phyloP scores from a whole-genome alignment of 1,284 basidiomycete species.

The Cystobasidiaceae sp. region DNA sequence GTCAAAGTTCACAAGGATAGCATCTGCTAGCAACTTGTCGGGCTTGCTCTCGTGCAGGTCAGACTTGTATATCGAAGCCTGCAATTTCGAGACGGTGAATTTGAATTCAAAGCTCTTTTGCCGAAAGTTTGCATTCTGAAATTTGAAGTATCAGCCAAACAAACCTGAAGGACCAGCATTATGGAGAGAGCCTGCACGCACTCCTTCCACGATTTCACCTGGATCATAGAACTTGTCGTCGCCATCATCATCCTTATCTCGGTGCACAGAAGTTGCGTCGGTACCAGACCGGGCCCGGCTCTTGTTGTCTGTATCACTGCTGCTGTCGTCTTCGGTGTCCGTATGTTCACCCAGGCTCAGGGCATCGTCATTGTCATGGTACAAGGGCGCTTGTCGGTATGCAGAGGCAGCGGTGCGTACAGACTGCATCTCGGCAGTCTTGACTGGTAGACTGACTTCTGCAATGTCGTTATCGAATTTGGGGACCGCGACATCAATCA shows the following conservation, averaged over 20 bases:
- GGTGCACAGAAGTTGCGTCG: neutral
- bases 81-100: constrained; percentile 83
- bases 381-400: constrained; percentile 22
- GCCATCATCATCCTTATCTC: constrained; percentile 44
- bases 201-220: constrained; percentile 60
- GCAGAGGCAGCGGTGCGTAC: neutral
- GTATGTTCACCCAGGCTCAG: constrained; percentile 54
- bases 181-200: too few species aligned
- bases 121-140: constrained; percentile 57
- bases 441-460: neutral
- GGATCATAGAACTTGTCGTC: constrained; percentile 71
- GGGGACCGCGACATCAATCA: constrained; percentile 88
- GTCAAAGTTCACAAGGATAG: constrained; percentile 74
- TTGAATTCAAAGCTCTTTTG: constrained; percentile 84
- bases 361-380: constrained; percentile 21
- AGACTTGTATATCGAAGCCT: constrained; percentile 73
- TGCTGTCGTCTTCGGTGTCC: constrained; percentile 61
- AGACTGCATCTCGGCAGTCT: neutral
- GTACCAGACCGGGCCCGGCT: constrained; percentile 29
- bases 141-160: neutral
- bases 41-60: constrained; percentile 52
- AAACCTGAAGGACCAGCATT: too few species aligned
- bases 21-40: constrained; percentile 72
- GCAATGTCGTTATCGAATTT: constrained; percentile 55
- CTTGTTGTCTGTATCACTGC: constrained; percentile 52